A percentile compares a stretch with the other conserved stretches of the same genome.
These are phyloP conservation scores for Coemansia guatemalensis DNA, from an alignment of 192 early-diverging fungal genomes.

Conservation along the genomic window DNA sequence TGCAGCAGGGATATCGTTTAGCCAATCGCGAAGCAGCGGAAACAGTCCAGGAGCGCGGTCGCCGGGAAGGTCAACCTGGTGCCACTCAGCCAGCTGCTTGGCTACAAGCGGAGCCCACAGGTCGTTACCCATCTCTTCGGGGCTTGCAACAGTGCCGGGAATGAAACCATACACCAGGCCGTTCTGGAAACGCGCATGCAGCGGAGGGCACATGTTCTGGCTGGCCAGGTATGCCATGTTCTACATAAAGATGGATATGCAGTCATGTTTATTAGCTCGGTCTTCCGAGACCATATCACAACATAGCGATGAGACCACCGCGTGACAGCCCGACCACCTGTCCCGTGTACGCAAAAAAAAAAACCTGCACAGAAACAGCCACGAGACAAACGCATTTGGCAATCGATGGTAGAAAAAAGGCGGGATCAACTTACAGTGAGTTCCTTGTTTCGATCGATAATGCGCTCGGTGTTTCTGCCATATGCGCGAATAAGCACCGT, in stretches of 20 bases:
- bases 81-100: constrained; percentile 77
- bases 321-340: too few relatives aligned
- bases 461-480: constrained; percentile 80
- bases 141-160: constrained; percentile 67
- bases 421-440: constrained; percentile 67
- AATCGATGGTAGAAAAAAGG: constrained; percentile 10
- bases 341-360: too few relatives aligned
- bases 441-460: constrained; percentile 89
- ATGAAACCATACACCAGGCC: constrained; percentile 92
- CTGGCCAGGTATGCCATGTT: constrained; percentile 77
- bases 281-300: not conserved
- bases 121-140: constrained; percentile 72
- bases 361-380: too few relatives aligned
- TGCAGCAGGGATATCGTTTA: constrained; percentile 29
- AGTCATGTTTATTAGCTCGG: not conserved
- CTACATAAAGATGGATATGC: constrained; percentile 39
- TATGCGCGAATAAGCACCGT: constrained; percentile 85
- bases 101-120: constrained; percentile 78
- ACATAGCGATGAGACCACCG: too few relatives aligned
- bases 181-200: constrained; percentile 87
- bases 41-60: constrained; percentile 44
- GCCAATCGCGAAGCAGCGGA: constrained; percentile 37
- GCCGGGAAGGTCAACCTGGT: constrained; percentile 61
- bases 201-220: constrained; percentile 68
- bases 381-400: not conserved